phyloP scores from a whole-genome alignment of 2,329 filamentous ascomycete species.

The Colletotrichum higginsianum region DNA sequence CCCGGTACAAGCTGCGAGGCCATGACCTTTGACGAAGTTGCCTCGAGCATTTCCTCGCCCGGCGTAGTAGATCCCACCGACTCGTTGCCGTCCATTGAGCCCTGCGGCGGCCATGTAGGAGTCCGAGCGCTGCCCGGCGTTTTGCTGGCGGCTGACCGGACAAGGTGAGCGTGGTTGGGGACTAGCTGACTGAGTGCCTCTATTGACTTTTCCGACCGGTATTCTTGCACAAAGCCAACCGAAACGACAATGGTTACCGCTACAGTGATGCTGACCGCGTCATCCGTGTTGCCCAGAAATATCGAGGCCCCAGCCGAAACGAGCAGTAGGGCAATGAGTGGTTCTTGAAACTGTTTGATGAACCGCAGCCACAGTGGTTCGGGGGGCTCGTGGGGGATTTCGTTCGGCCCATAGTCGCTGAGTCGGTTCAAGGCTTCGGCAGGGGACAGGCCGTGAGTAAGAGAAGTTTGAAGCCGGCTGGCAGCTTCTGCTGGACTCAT shows the following conservation, averaged over 20 bases:
- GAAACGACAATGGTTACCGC: slow-evolving; percentile 97
- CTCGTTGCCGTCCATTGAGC: slow-evolving; percentile 58
- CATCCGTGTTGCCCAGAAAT: slow-evolving; percentile 92
- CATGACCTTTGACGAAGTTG: slow-evolving; percentile 86
- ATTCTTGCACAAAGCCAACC: slow-evolving; percentile 97
- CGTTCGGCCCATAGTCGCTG: slow-evolving; percentile 88
- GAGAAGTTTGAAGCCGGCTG: slow-evolving; percentile 83
- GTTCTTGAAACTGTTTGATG: slow-evolving; percentile 96
- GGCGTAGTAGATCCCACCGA: slow-evolving; percentile 67
- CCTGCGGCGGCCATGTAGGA: slow-evolving; percentile 65
- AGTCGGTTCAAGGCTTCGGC: slow-evolving; percentile 86
- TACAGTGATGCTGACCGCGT: slow-evolving; percentile 94
- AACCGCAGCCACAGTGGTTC: slow-evolving; percentile 97
- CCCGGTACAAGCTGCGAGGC: slow-evolving; percentile 91
- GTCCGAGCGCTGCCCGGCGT: slow-evolving; percentile 52
- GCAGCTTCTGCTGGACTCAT: slow-evolving; percentile 86
- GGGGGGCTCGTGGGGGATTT: slow-evolving; percentile 92
- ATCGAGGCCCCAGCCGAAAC: slow-evolving; percentile 91
- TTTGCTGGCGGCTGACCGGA: slow-evolving; percentile 71
- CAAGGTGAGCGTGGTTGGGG: slow-evolving; percentile 95
- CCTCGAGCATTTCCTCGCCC: slow-evolving; percentile 75
- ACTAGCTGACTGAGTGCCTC: slow-evolving; percentile 95
- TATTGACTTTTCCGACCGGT: slow-evolving; percentile 96
- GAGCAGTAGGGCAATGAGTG: slow-evolving; percentile 91
- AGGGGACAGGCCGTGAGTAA: slow-evolving; percentile 84